Evolutionary conservation across 306 rosid species (phyloP).

Genomic region (Pyrus communis): DNA sequence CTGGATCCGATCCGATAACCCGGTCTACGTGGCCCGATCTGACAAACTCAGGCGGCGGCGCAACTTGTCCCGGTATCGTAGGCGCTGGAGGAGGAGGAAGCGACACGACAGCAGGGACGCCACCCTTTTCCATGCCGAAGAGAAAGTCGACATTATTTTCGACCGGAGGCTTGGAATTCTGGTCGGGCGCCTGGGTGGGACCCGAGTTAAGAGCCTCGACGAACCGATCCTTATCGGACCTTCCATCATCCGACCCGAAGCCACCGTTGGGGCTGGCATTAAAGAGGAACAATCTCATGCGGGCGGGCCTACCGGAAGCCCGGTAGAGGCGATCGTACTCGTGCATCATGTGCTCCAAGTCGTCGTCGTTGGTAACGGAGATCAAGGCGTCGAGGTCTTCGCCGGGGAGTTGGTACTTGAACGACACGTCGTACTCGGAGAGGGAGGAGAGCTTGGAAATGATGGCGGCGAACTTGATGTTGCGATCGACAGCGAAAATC

Average conservation of each 20-base stretch:
- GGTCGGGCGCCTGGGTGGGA: slow-evolving; percentile 22
- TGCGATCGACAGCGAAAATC: slow-evolving; percentile 83
- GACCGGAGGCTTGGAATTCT: slow-evolving; percentile 28
- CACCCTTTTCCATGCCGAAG: slow-evolving; percentile 51
- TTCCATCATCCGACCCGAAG: slow-evolving; percentile 28
- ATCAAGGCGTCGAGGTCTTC: slow-evolving; percentile 92
- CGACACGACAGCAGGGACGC: slow-evolving; percentile 22
- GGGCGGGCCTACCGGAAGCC: slow-evolving; percentile 51
- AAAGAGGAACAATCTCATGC: slow-evolving; percentile 79
- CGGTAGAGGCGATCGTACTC: slow-evolving; percentile 90
- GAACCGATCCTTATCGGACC: slow-evolving; percentile 47
- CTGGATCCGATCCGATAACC: slow-evolving; percentile 40
- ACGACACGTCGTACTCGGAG: slow-evolving; percentile 47
- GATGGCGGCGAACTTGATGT: slow-evolving; percentile 46
- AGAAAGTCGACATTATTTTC: slow-evolving; percentile 49
- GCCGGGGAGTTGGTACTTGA: slow-evolving; percentile 95
- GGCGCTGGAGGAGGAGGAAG: slow-evolving; percentile 18
- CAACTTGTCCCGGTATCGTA: slow-evolving; percentile 37
- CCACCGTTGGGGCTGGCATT: slow-evolving; percentile 7
- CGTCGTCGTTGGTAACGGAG: slow-evolving; percentile 87
- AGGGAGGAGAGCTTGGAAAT: slow-evolving; percentile 56
- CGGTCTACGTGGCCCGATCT: slow-evolving; percentile 32
- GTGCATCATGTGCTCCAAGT: slow-evolving; percentile 93
- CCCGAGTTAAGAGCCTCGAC: slow-evolving; percentile 50
- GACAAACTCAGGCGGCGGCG: slow-evolving; percentile 29